Conservation (phyloP, 1,284 basidiomycete genomes). For the Pulveroboletus sp. region DNA sequence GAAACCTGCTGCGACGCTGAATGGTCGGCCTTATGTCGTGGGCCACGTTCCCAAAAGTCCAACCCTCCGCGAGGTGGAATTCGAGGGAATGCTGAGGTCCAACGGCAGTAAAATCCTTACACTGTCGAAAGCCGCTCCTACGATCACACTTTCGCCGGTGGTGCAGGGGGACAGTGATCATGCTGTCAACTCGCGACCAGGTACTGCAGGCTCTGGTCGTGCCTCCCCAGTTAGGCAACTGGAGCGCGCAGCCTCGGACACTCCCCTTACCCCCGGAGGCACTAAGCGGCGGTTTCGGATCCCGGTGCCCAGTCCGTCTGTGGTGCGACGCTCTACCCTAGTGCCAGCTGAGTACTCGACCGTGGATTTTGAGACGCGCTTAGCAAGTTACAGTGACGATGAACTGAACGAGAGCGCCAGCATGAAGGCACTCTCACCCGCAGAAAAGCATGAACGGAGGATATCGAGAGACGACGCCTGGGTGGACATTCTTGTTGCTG, state of each 20-base stretch:
- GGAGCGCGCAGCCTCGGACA: constrained; percentile 33
- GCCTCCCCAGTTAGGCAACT: constrained; percentile 23
- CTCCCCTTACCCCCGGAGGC: constrained; percentile 30
- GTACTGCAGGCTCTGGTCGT: constrained; percentile 25
- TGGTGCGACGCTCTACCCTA: constrained; percentile 48
- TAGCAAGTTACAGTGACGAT: constrained; percentile 66
- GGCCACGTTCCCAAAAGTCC: constrained; percentile 67
- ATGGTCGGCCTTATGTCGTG: constrained; percentile 71
- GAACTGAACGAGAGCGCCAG: constrained; percentile 43
- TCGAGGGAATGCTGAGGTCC: constrained; percentile 71
- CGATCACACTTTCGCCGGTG: constrained; percentile 25
- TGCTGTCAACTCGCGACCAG: constrained; percentile 23
- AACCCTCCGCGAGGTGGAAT: constrained; percentile 69
- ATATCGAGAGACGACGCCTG: constrained; percentile 71
- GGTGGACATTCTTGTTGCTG: constrained; percentile 84
- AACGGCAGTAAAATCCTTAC: constrained; percentile 64
- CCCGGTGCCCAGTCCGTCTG: constrained; percentile 52
- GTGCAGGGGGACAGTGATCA: constrained; percentile 23
- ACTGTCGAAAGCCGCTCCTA: constrained; percentile 38
- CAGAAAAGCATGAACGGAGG: constrained; percentile 52
- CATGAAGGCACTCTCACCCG: constrained; percentile 27
- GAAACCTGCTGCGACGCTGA: constrained; percentile 77
- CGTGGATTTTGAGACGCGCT: constrained; percentile 73
- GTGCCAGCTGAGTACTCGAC: constrained; percentile 70
- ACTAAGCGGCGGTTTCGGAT: constrained; percentile 56